Base-by-base conservation (phyloP, 2,329 filamentous ascomycete genomes). In the Diplodia intermedia region DNA sequence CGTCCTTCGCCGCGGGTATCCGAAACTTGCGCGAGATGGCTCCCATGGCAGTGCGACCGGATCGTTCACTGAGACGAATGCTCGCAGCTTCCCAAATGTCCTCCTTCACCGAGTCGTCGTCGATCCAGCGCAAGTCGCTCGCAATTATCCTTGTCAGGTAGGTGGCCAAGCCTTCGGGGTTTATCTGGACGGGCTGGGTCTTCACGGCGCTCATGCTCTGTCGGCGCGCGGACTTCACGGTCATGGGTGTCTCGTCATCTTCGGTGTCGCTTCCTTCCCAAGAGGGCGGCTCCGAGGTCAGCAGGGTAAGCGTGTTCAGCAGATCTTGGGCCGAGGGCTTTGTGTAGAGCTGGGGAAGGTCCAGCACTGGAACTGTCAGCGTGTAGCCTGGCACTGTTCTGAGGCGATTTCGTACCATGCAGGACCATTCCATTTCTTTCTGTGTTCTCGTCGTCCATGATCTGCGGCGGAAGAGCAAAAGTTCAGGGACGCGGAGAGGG, bases 281-380 rank as follows among this genome's bases (percentile, higher is more conserved):
- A 65, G 89, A 86, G 3, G 86, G 87, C 26, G 91, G 91, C 66
- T 88, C 85, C 43, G 90, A 81, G 69, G 87, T 85, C 43, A 97
- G 85, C 33, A 87, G 81, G 40, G 86, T 80, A n/a, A 97, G 86
- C 31, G 88, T 87, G 31, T 84, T 80, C 61, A 92, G 79, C 55
- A 97, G 84, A 4, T 85, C 83, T 38, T 83, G 80, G 69, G 87
- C 89, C 23, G 88, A 83, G 7, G 94, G 94, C 74, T 88, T 90
- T 73, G 90, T 87, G 85, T 93, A 92, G 70, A 94, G 85, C 75
- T 93, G 91, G n/a, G 93, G 92, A 31, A 97, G 86, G 75, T 94
- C 91, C 68, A 90, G 82, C 68, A 89, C 88, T 89, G 74, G n/a
- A 43, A 55, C 36, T 11, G 29, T 69, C n/a, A 69, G 56, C 43